Percentiles rank a stretch among this genome's conserved stretches.
These are phyloP conservation scores for Lobosporangium transversale DNA, from an alignment of 192 early-diverging fungal genomes.

Conservation along the genomic window DNA sequence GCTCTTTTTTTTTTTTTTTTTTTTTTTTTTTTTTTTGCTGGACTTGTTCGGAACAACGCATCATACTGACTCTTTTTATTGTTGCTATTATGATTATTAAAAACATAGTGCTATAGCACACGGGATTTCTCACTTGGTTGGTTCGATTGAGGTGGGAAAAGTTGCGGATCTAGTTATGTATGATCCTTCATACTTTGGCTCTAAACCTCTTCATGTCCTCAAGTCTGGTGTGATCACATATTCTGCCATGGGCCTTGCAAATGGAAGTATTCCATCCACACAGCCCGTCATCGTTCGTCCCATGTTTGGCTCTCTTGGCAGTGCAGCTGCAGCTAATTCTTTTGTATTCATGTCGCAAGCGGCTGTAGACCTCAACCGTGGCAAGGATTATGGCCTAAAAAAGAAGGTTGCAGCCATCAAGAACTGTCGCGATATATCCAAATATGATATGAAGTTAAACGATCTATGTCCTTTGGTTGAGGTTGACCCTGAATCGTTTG, in stretches of 20 bases:
- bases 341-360: constrained; percentile 86
- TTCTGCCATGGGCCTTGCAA: constrained; percentile 92
- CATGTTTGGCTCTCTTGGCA: constrained; percentile 83
- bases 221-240: constrained; percentile 91
- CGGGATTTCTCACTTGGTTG: constrained; percentile 87
- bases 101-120: constrained; percentile 80
- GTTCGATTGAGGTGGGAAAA: constrained; percentile 94
- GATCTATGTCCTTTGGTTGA: constrained; percentile 75
- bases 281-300: constrained; percentile 88
- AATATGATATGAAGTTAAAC: constrained; percentile 91
- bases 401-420: constrained; percentile 78
- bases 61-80: not conserved
- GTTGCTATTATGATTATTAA: not conserved
- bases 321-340: constrained; percentile 67
- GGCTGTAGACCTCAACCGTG: constrained; percentile 67
- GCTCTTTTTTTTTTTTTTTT: not conserved
- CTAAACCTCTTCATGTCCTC: constrained; percentile 85
- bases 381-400: constrained; percentile 68
- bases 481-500: constrained; percentile 95
- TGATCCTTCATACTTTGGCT: constrained; percentile 86
- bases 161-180: constrained; percentile 94
- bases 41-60: not conserved
- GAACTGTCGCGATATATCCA: constrained; percentile 80
- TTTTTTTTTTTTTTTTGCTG: not conserved
- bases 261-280: constrained; percentile 95